phyloP scores from a whole-genome alignment of 208 protist genomes.

The Endotrypanum monterogeii region DNA sequence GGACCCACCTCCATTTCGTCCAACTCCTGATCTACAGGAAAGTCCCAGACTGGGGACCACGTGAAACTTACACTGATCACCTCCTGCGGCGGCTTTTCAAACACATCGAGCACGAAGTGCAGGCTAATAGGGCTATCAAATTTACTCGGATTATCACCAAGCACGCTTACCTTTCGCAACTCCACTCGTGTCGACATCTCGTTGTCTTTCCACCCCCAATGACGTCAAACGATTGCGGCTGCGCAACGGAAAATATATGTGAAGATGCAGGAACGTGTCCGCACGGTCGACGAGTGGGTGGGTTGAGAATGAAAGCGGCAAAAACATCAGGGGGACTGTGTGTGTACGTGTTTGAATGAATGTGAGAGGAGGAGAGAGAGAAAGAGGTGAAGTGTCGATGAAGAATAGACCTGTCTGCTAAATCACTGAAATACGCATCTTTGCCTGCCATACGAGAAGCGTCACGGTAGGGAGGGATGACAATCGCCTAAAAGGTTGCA shows the following conservation, averaged over 20 bases:
- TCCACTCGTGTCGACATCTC: conserved; percentile 71
- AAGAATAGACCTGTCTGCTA: too few species aligned
- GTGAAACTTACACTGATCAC: conserved; percentile 71
- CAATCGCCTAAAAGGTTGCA: too few species aligned
- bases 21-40: conserved; percentile 74
- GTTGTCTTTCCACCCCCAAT: too few species aligned
- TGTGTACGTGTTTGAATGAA: too few species aligned
- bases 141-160: conserved; percentile 42
- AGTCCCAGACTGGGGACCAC: conserved; percentile 89
- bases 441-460: too few species aligned
- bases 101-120: conserved; percentile 65
- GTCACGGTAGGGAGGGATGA: too few species aligned
- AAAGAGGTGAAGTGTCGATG: too few species aligned
- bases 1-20: conserved; percentile 85
- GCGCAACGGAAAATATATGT: not conserved
- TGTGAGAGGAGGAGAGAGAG: too few species aligned
- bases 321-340: too few species aligned
- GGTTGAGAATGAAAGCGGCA: too few species aligned
- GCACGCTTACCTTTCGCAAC: conserved; percentile 48
- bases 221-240: not conserved
- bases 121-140: conserved; percentile 63
- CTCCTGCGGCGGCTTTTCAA: conserved; percentile 48
- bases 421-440: too few species aligned
- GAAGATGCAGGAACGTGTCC: not conserved
- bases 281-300: too few species aligned